These are phyloP conservation scores for Aspergillus tanneri DNA, from an alignment of 2,329 filamentous ascomycete species.

Conservation along the genomic window DNA sequence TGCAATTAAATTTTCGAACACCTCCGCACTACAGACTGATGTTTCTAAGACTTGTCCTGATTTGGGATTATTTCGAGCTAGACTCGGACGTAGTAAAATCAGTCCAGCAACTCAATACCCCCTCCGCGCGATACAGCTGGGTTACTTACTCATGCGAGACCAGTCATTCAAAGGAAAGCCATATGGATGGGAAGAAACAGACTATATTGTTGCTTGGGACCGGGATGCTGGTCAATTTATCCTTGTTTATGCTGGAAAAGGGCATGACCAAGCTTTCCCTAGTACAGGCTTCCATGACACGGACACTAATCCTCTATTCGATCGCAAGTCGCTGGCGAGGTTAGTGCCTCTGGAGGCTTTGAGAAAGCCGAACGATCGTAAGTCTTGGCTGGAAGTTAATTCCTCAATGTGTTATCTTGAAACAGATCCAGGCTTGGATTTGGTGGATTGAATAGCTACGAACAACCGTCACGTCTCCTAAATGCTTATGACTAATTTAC, in stretches of 20 bases:
- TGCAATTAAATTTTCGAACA: slow-evolving; percentile 32
- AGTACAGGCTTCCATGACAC: too few relatives aligned
- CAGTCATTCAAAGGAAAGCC: slow-evolving; percentile 6
- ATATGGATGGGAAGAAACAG: slow-evolving; percentile 32
- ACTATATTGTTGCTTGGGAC: slow-evolving; percentile 40
- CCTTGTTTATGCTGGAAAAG: slow-evolving; percentile 25
- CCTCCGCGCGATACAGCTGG: slow-evolving; percentile 40
- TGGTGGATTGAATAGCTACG: neutral
- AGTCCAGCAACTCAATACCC: slow-evolving; percentile 20
- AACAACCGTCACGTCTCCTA: neutral
- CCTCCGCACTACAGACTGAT: slow-evolving; percentile 11
- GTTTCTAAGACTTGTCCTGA: slow-evolving; percentile 15
- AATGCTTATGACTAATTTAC: too few relatives aligned
- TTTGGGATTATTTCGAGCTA: slow-evolving; percentile 35
- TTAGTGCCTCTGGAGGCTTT: too few relatives aligned
- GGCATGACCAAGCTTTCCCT: too few relatives aligned
- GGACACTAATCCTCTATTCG: too few relatives aligned
- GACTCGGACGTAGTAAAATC: slow-evolving; percentile 21
- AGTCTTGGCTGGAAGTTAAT: too few relatives aligned
- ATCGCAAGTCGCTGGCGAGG: too few relatives aligned
- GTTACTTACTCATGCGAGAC: slow-evolving; percentile 31
- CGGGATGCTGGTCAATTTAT: slow-evolving; percentile 30
- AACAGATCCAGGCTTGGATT: neutral
- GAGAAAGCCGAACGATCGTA: too few relatives aligned
- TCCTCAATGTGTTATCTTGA: neutral